These are phyloP conservation scores for Candida awuae DNA, from an alignment of 805 yeast genomes.

Conservation along the genomic window DNA sequence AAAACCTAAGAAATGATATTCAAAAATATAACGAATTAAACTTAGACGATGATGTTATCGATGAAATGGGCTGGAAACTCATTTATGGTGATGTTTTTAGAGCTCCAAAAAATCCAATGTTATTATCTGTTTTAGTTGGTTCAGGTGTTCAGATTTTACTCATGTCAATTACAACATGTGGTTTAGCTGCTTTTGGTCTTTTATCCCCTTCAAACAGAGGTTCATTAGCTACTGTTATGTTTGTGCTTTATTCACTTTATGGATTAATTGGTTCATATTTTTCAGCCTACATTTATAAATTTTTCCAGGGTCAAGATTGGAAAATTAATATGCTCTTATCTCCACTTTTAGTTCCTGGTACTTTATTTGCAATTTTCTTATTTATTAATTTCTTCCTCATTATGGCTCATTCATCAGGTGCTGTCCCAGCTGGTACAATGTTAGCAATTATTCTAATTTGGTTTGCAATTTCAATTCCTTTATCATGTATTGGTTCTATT, in stretches of 20 bases:
- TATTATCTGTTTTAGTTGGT: constrained; percentile 76
- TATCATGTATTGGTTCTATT: constrained; percentile 76
- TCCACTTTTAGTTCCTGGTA: constrained; percentile 81
- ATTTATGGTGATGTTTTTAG: constrained; percentile 94
- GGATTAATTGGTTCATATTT: constrained; percentile 81
- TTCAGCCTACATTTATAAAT: constrained; percentile 79
- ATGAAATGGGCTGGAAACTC: constrained; percentile 95
- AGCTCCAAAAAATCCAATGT: constrained; percentile 61
- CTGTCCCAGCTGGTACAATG: constrained; percentile 89
- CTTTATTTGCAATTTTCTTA: constrained; percentile 53
- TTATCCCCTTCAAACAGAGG: constrained; percentile 94
- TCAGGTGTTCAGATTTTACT: constrained; percentile 78
- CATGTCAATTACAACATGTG: constrained; percentile 65
- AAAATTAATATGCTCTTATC: constrained; percentile 75
- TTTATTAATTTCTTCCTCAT: constrained; percentile 77
- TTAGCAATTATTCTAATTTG: constrained; percentile 72
- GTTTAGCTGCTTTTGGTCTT: constrained; percentile 81
- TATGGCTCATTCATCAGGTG: constrained; percentile 78
- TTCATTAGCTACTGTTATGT: constrained; percentile 82
- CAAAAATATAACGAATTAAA: constrained; percentile 82
- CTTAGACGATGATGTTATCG: constrained; percentile 78
- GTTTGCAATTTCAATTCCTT: constrained; percentile 79
- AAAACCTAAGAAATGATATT: constrained; percentile 80
- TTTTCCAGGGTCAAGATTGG: constrained; percentile 90
- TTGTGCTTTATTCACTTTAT: constrained; percentile 70